Base-by-base conservation (phyloP, 2,329 filamentous ascomycete genomes). In the Rutstroemia sp. region DNA sequence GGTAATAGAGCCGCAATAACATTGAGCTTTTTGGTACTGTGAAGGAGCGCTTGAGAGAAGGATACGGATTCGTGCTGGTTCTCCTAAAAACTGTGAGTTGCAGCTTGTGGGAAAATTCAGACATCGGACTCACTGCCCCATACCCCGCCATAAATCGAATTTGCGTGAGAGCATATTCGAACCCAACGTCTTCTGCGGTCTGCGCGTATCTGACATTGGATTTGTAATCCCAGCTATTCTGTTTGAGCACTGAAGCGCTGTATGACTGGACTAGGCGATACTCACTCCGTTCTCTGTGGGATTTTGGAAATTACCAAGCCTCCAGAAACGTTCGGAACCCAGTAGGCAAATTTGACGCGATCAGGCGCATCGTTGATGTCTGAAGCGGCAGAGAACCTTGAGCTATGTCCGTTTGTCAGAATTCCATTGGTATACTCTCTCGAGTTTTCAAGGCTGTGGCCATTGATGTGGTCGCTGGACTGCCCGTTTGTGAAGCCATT, bases 271-370 rank as follows among this genome's bases (percentile, higher is more conserved):
- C 4, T n/a, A 9, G 18, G 30, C 10, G 30, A 41, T 10, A 23
- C 50, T 9, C 52, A 66, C 60, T 58, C 58, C 0, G 77, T 79
- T 21, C 67, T 70, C 59, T 79, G 77, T 4, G 73, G 72, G 51
- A 79, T 78, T 61, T 79, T 79, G 58, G 72, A 75, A 42, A 79
- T 77, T 12, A 80, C 77, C 1, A 80, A 71, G 10, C 77, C 77
- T 27, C 77, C 77, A 0, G 76, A 79, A 4, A 79, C 77, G 59
- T 79, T 79, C 16, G 77, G 77, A 0, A 79, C 76, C 77, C 77
- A 79, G 65, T 79, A 79, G 9, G 75, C 75, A 62, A 78, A 77
- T 39, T 75, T 72, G 48, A 78, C 65, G 3, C 75, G 70, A 34
- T 73, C 68, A 1, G 74, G 71, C 50, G 75, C 71, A 52, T 71